These are phyloP conservation scores for Metarhizium sp. DNA, from an alignment of 2,329 filamentous ascomycete genomes.

Conservation along the genomic window DNA sequence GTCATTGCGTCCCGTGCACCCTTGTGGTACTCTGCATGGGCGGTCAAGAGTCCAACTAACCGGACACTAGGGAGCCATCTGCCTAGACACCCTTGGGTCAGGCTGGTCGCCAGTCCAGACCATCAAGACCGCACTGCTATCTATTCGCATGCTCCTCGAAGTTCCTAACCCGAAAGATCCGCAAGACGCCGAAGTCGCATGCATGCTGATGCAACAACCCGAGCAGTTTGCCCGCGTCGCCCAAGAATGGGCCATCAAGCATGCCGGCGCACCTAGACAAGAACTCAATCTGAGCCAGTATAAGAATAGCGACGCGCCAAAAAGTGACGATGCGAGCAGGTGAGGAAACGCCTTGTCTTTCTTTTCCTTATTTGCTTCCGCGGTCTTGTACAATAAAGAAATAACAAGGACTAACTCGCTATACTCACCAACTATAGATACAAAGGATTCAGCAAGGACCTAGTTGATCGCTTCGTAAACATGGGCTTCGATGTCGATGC, in stretches of 20 bases:
- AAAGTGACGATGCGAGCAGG: conserved; percentile 17
- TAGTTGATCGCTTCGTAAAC: conserved; percentile 73
- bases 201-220: conserved; percentile 74
- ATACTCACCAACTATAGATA: conserved; percentile 44
- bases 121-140: conserved; percentile 90
- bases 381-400: background rate
- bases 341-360: conserved; percentile 11
- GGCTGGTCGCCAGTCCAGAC: conserved; percentile 96
- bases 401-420: background rate
- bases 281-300: conserved; percentile 28
- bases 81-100: conserved; percentile 79
- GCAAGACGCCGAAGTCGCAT: conserved; percentile 90
- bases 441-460: conserved; percentile 73
- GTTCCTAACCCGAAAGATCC: conserved; percentile 93
- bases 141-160: conserved; percentile 84
- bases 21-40: background rate
- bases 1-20: background rate
- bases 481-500: conserved; percentile 88
- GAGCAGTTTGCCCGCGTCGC: conserved; percentile 73
- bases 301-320: conserved; percentile 20
- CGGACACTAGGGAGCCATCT: conserved; percentile 73
- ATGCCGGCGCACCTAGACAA: conserved; percentile 62
- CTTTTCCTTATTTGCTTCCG: background rate
- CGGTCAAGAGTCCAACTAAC: background rate
- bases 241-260: conserved; percentile 79